A percentile compares a stretch with the other conserved stretches of the same genome.
phyloP scores from a whole-genome alignment of 2,329 filamentous ascomycete species.

The Trichoderma lentiforme region DNA sequence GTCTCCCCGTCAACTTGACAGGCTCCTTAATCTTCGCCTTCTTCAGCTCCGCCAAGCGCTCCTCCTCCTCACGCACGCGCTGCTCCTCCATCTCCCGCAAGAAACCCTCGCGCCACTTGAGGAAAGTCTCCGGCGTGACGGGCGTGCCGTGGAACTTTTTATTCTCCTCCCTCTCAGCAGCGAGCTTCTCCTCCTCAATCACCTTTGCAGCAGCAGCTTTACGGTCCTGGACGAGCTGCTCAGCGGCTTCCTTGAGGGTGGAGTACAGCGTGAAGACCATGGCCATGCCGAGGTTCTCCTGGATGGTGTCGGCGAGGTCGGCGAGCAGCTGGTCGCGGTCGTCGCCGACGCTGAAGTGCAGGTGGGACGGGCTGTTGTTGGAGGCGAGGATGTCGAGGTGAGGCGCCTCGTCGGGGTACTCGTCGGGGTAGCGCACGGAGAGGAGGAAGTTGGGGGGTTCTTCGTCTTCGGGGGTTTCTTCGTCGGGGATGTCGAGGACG shows the following conservation, averaged over 20 bases:
- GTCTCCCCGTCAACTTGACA: constrained; percentile 66
- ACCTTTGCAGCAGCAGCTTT: constrained; percentile 60
- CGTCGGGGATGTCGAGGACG: constrained; percentile 71
- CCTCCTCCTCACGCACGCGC: constrained; percentile 65
- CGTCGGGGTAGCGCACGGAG: constrained; percentile 82
- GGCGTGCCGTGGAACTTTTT: constrained; percentile 89
- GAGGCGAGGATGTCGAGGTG: constrained; percentile 74
- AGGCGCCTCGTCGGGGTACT: constrained; percentile 86
- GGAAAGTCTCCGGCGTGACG: constrained; percentile 83
- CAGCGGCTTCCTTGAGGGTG: constrained; percentile 84
- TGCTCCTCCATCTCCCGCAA: constrained; percentile 75
- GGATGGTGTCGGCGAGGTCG: constrained; percentile 68
- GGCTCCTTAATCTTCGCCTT: constrained; percentile 74
- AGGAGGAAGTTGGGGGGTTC: constrained; percentile 71
- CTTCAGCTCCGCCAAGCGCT: constrained; percentile 78
- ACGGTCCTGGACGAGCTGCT: constrained; percentile 74
- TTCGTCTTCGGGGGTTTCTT: constrained; percentile 56
- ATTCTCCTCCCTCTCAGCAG: constrained; percentile 86
- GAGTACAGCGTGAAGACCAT: constrained; percentile 95
- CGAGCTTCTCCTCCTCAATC: constrained; percentile 52
- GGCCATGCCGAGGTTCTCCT: constrained; percentile 93
- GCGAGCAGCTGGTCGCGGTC: constrained; percentile 75
- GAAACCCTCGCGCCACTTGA: constrained; percentile 78
- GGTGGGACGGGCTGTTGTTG: constrained; percentile 64
- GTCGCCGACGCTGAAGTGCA: constrained; percentile 72